Conservation (phyloP, 1,284 basidiomycete genomes). For the Inonotus obliquus region DNA sequence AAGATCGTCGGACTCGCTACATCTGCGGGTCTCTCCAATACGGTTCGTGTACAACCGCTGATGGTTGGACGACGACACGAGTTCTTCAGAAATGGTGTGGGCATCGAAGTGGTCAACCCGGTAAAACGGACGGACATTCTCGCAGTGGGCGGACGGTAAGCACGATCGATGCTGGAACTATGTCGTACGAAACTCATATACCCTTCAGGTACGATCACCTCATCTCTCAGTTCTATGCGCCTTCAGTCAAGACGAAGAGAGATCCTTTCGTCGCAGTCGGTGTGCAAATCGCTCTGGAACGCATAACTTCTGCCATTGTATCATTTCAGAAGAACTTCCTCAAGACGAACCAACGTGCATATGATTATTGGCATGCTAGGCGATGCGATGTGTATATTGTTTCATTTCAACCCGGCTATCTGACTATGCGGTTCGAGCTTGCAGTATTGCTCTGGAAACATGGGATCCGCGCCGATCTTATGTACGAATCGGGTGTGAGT, state of each 20-base stretch:
- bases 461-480: conserved; percentile 80
- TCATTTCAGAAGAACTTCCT: conserved; percentile 69
- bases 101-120: conserved; percentile 69
- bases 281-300: conserved; percentile 76
- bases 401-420: conserved; percentile 69
- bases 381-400: conserved; percentile 84
- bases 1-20: conserved; percentile 58
- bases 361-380: conserved; percentile 83
- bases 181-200: background rate
- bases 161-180: background rate
- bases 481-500: conserved; percentile 71
- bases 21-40: conserved; percentile 57
- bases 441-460: conserved; percentile 76
- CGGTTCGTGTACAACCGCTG: conserved; percentile 66
- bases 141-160: conserved; percentile 75
- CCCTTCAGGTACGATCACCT: conserved; percentile 66
- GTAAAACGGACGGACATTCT: conserved; percentile 70
- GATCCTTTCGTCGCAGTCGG: conserved; percentile 65
- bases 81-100: conserved; percentile 69
- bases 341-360: conserved; percentile 70
- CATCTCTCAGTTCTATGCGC: conserved; percentile 57
- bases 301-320: conserved; percentile 69
- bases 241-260: conserved; percentile 38
- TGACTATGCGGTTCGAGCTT: conserved; percentile 76
- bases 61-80: conserved; percentile 60